Base-by-base conservation (phyloP, 352 stramenopile genomes). In the Phytophthora rubi region DNA sequence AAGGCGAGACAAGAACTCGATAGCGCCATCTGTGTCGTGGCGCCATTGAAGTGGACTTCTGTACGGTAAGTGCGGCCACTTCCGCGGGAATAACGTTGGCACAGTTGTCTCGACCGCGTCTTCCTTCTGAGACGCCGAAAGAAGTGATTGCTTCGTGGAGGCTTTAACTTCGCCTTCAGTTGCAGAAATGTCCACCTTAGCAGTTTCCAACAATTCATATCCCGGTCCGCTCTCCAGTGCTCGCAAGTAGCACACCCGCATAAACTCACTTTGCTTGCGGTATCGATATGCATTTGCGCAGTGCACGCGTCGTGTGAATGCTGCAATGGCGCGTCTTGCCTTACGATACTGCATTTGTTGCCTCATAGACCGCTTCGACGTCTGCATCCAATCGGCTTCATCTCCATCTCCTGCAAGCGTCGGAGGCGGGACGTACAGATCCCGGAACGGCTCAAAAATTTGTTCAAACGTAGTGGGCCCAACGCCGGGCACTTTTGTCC, bases 61-160 rank as follows among this genome's bases (percentile, higher is more conserved):
- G 57, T 76, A 84, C 18, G 86, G 84, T 12, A 94, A 53, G 64
- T 94, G 84, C 12, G 84, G 86, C 86, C 86, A 94, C 35, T 91
- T 86, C 18, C 84, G 68, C 32, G 86, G 86, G 26, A 83, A 64
- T 26, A 92, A 61, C 2, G 59, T 67, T 13, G 84, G 77, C 1
- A 85, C 66, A 0, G 73, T 76, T 7, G 79, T 83, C 51, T 90
- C 81, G 6, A 89, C 62, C 0, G 77, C 59, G 53, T 77, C 71
- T 28, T 83, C 78, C 37, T 80, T 82, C 47, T 79, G 73, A 18
- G 70, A 56, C 9, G 49, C 63, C 3, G 26, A 32, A 18, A 85
- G 30, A 52, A 85, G 53, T 7, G 65, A 18, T 26, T 58, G 53
- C 30, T 68, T 77, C 2, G 33, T 57, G 47, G 26, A 18, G 21